Evolutionary conservation across 225 moss, liverwort and hornwort genomes (phyloP), one percentile per base, ranked within the genome.

Genomic region (Pseudoscleropodium purum): DNA sequence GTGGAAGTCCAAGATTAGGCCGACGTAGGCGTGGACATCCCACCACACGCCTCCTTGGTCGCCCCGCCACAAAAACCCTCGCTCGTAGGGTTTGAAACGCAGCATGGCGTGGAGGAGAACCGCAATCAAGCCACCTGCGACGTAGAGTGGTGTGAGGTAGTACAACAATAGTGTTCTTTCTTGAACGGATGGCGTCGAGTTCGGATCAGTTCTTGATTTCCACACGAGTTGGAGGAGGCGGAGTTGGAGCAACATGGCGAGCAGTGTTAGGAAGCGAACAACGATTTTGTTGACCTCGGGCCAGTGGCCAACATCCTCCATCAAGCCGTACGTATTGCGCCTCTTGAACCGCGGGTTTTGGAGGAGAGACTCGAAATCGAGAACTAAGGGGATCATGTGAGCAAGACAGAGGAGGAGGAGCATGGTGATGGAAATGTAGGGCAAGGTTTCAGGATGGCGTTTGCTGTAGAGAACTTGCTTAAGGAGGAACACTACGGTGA

Each of bases 1-100:
- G 64, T 94, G 91, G 17, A 93, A 89, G 57, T 94, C 95, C 68
- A 92, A 23, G 27, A 95, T 52, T 26, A 95, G 84, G 49, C 91
- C 94, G 34, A 78, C 77, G 21, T 89, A 92, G 17, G 86, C 93
- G 43, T 85, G 92, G 18, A 90, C 24, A 45, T 84, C 92, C 80
- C 91, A 88, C 95, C 92, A 89, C 69, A 92, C 62, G 51, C 91
- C 91, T 49, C 89, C 84, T 65, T 90, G 87, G 77, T 83, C 83
- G 9, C 19, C 61, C 47, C 69, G 83, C 91, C 93, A 91, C 84
- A 59, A 24, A 68, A 91, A 90, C 49, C 70, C 86, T 37, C n/a
- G 75, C 85, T 91, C 89, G 54, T 84, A 15, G 26, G 85, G 87
- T 75, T 88, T 89, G 72, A 90, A 93, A 39, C 72, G 87, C 78